phyloP scores from a whole-genome alignment of 1,284 basidiomycete genomes.

The Pseudozyma hubeiensis region DNA sequence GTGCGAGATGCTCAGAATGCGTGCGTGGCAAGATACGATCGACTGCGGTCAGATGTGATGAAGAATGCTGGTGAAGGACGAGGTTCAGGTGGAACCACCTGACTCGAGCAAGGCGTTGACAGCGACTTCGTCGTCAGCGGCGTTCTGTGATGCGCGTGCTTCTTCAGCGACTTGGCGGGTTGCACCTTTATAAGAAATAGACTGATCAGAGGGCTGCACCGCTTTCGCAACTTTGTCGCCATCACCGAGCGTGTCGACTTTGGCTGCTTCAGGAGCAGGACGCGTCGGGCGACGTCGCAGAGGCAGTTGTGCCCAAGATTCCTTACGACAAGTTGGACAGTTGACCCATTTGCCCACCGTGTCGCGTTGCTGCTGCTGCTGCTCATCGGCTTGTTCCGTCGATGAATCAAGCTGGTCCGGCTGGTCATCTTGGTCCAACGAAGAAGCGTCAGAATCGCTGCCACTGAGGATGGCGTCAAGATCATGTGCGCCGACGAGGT shows the following conservation, averaged over 20 bases:
- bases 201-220: not conserved
- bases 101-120: constrained; percentile 25
- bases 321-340: constrained; percentile 60
- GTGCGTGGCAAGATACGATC: too few relatives aligned
- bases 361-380: constrained; percentile 22
- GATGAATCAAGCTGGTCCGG: constrained; percentile 8
- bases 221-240: not conserved
- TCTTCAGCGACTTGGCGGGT: too few relatives aligned
- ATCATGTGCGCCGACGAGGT: constrained; percentile 4
- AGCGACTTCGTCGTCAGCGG: constrained; percentile 15
- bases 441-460: not conserved
- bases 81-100: not conserved
- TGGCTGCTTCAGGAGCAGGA: not conserved
- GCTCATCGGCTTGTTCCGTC: too few relatives aligned
- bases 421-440: not conserved
- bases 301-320: constrained; percentile 62
- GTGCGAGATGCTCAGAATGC: too few relatives aligned
- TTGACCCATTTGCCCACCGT: constrained; percentile 64
- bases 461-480: constrained; percentile 14
- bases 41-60: too few relatives aligned
- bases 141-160: not conserved
- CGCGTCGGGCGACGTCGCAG: constrained; percentile 37
- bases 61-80: not conserved
- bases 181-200: not conserved
- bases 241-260: not conserved